phyloP scores from a whole-genome alignment of 768 basidiomycete species.

The Tulasnella sp. region DNA sequence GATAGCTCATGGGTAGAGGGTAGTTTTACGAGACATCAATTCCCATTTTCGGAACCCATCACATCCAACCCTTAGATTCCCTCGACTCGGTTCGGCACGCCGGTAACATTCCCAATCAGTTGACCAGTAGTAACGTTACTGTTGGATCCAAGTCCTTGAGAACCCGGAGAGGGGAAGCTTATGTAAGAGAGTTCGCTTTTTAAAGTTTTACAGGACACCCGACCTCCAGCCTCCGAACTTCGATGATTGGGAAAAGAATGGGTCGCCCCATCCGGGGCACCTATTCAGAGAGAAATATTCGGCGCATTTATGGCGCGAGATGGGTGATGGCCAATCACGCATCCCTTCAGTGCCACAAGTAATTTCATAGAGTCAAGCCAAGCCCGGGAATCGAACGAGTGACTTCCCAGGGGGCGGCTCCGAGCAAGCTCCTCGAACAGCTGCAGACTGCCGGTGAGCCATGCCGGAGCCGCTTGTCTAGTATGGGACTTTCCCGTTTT shows the following conservation, averaged over 20 bases:
- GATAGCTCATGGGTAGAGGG: background rate
- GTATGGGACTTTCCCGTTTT: background rate
- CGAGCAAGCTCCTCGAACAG: background rate
- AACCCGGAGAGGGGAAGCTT: background rate
- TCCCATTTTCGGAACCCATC: background rate
- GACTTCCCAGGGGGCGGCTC: background rate
- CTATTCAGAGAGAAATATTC: background rate
- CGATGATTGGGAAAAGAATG: too few relatives aligned
- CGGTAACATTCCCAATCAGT: background rate
- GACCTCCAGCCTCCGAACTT: too few relatives aligned
- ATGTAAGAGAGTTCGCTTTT: too few relatives aligned
- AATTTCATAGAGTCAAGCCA: background rate
- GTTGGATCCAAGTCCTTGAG: background rate
- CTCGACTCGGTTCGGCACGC: background rate
- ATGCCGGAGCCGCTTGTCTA: background rate
- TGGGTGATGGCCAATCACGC: background rate
- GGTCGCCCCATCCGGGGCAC: background rate
- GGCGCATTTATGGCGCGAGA: background rate
- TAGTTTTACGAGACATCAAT: background rate
- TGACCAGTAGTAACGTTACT: background rate
- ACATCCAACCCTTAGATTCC: background rate
- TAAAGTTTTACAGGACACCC: too few relatives aligned
- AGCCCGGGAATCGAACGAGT: background rate
- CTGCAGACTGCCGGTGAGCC: background rate
- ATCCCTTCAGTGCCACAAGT: background rate